A percentile compares a stretch with the other conserved stretches of the same genome.
Conservation (phyloP, 495 filamentous ascomycete species). For the Filosporella fistucella region DNA sequence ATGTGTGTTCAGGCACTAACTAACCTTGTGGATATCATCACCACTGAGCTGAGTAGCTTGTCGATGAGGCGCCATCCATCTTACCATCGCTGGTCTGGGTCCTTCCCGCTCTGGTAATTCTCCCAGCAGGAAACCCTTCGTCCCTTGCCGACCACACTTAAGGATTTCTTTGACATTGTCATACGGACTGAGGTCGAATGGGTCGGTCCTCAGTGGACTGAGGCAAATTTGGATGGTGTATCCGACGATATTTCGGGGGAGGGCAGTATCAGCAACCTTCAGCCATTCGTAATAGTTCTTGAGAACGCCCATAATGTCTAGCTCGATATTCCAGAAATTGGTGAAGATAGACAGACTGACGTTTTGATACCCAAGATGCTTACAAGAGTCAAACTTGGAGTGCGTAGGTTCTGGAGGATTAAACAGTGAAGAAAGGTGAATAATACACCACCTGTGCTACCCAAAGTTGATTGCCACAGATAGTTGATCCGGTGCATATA, state of each 20-base stretch:
- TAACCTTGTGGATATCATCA: conserved; percentile 16
- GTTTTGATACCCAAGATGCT: too few relatives aligned
- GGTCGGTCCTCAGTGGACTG: conserved; percentile 9
- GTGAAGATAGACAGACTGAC: too few relatives aligned
- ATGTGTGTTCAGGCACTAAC: neutral
- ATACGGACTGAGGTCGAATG: conserved; percentile 16
- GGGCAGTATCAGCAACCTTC: conserved; percentile 15
- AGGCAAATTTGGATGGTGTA: conserved; percentile 12
- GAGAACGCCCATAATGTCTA: neutral
- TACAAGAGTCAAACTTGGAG: too few relatives aligned
- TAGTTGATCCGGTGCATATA: too few relatives aligned
- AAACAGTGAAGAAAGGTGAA: too few relatives aligned
- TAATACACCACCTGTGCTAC: too few relatives aligned
- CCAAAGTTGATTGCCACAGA: too few relatives aligned
- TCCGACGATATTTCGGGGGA: conserved; percentile 16
- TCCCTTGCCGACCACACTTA: conserved; percentile 13
- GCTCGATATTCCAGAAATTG: too few relatives aligned
- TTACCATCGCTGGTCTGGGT: conserved; percentile 8
- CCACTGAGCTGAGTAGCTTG: conserved; percentile 14
- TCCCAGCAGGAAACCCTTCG: conserved; percentile 6
- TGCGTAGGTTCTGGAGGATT: too few relatives aligned
- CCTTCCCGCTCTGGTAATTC: conserved; percentile 15
- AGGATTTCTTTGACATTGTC: conserved; percentile 14
- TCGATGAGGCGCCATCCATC: conserved; percentile 17
- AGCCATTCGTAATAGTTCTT: conserved; percentile 15